Evolutionary conservation across 148 eudicot species (phyloP), one percentile per base, ranked within the genome.

Genomic region (Cornus controversa): DNA sequence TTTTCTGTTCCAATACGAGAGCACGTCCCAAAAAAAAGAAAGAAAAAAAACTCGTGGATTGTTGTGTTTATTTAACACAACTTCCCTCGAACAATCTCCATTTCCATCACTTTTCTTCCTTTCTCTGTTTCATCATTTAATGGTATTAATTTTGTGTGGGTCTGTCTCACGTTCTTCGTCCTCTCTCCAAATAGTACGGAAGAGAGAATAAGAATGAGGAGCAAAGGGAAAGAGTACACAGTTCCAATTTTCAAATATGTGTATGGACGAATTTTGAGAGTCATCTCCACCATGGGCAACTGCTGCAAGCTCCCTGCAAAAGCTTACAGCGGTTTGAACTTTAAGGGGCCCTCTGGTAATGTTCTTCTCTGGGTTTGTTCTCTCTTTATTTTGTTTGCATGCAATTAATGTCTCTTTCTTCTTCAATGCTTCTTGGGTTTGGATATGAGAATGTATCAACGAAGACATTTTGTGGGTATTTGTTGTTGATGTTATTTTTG

Each of bases 261-360:
- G 22, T 54, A 8, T 54, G 60, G 18, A 14, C 22, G 22, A 20
- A 2, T 54, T 54, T 14, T 54, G 60, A 54, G 22, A 54, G 20
- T 54, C 60, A 3, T 40, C 45, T 40, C 7, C 53, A 20, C 40
- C 77, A 75, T 75, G 77, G 77, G 77, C 69, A 75, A 75, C 36
- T 75, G 77, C 77, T 75, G 28, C 34, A 20, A 42, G 36, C 14
- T 53, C 23, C 70, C 60, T 75, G 54, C 53, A 64, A 42, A 42
- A 26, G 77, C 42, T 75, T 68, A 42, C 77, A 26, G 5, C 60
- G 40, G 64, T 65, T 6, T 40, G 57, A 42, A 20, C 53, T 28
- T 29, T 24, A 75, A 75, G 77, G 58, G 36, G 16, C 36, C 18
- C 77, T 26, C 77, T 26, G 77, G 77, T 75, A 64, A 5, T 3